phyloP scores from a whole-genome alignment of 331 rosid species.

The Dryas integrifolia region DNA sequence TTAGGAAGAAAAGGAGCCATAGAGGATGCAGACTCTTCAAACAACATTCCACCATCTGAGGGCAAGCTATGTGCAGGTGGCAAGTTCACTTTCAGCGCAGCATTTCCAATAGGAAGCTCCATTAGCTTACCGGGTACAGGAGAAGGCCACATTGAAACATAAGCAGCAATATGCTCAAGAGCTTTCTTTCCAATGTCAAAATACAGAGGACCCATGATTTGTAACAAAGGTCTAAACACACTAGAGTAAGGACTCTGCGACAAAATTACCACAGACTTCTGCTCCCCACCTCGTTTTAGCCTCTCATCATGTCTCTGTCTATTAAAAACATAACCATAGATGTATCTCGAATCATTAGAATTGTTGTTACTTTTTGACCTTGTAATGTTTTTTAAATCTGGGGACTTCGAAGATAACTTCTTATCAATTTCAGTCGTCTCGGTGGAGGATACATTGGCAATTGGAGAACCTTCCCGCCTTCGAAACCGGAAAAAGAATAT shows the following conservation, averaged over 20 bases:
- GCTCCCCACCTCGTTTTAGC: slow-evolving; percentile 93
- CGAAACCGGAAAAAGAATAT: slow-evolving; percentile 76
- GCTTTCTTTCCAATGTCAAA: slow-evolving; percentile 88
- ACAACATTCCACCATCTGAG: slow-evolving; percentile 43
- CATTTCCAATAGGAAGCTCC: slow-evolving; percentile 97
- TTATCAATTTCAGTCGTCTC: slow-evolving; percentile 40
- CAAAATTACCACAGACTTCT: slow-evolving; percentile 86
- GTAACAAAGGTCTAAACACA: slow-evolving; percentile 85
- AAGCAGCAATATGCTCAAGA: slow-evolving; percentile 84
- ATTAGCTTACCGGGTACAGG: slow-evolving; percentile 73
- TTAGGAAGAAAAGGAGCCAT: slow-evolving; percentile 76
- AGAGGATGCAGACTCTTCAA: slow-evolving; percentile 68
- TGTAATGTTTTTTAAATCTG: slow-evolving; percentile 31
- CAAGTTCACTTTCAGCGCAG: slow-evolving; percentile 74
- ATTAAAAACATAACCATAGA: slow-evolving; percentile 90
- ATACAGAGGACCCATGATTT: slow-evolving; percentile 86
- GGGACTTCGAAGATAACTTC: slow-evolving; percentile 37
- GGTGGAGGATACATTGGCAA: slow-evolving; percentile 34
- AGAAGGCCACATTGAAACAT: slow-evolving; percentile 81
- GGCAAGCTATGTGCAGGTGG: slow-evolving; percentile 87
- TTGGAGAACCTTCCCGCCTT: slow-evolving; percentile 43
- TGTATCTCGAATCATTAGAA: slow-evolving; percentile 44
- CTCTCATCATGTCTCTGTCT: slow-evolving; percentile 97
- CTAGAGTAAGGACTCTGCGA: slow-evolving; percentile 70
- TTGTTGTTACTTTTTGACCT: slow-evolving; percentile 32